Percentiles rank a stretch among this genome's conserved stretches.
These are phyloP conservation scores for Penicillium sp. DNA, from an alignment of 2,329 filamentous ascomycete genomes.

Conservation along the genomic window DNA sequence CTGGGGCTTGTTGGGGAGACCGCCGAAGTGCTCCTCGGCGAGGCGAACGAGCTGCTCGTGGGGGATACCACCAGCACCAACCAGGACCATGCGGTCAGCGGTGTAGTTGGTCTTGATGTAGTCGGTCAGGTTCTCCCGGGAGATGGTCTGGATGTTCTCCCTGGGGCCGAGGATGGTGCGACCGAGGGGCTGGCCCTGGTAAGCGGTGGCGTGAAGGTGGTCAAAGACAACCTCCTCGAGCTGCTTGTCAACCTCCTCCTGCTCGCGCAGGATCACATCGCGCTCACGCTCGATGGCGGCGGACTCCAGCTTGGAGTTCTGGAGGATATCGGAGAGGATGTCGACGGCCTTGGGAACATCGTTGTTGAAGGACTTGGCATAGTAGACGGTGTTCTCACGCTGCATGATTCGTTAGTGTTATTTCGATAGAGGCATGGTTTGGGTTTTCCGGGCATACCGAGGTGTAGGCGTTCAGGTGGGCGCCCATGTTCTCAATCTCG, in stretches of 20 bases:
- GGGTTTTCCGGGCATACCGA: slow-evolving; percentile 62
- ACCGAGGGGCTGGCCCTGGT: slow-evolving; percentile 91
- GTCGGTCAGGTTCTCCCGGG: slow-evolving; percentile 79
- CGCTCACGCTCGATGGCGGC: slow-evolving; percentile 93
- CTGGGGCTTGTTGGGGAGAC: slow-evolving; percentile 69
- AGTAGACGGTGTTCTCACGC: slow-evolving; percentile 99
- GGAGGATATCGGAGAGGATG: slow-evolving; percentile 97
- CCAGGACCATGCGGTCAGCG: slow-evolving; percentile 97
- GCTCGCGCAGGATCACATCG: slow-evolving; percentile 96
- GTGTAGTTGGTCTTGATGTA: slow-evolving; percentile 99
- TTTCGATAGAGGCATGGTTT: slow-evolving; percentile 10
- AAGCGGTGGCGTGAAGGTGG: slow-evolving; percentile 96
- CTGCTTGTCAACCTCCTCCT: slow-evolving; percentile 99
- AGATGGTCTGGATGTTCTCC: slow-evolving; percentile 97
- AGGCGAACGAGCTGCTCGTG: slow-evolving; percentile 92
- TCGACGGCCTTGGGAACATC: slow-evolving; percentile 95
- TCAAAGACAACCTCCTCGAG: slow-evolving; percentile 99
- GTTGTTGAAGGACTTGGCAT: slow-evolving; percentile 97
- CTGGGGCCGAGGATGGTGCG: slow-evolving; percentile 96
- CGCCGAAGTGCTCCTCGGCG: slow-evolving; percentile 90
- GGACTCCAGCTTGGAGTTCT: slow-evolving; percentile 97
- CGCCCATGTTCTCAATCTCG: slow-evolving; percentile 99
- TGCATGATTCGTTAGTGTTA: slow-evolving; percentile 39
- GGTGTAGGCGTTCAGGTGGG: slow-evolving; percentile 98
- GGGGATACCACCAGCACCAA: slow-evolving; percentile 88